These are phyloP conservation scores for Paramecium primaurelia DNA, from an alignment of 73 alveolate genomes.

Conservation along the genomic window DNA sequence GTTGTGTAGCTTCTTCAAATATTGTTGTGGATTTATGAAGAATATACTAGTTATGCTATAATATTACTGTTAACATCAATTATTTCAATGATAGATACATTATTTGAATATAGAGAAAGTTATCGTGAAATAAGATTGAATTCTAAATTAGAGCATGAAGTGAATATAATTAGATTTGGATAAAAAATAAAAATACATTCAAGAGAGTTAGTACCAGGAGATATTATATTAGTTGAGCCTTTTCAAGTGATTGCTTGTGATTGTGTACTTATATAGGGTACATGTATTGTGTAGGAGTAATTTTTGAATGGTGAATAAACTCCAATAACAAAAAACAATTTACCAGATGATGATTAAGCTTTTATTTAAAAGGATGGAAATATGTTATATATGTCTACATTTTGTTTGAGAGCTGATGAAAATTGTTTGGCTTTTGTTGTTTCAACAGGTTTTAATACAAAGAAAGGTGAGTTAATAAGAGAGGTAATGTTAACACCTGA, in stretches of 20 bases:
- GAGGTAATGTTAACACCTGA: constrained; percentile 22
- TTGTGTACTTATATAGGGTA: neutral
- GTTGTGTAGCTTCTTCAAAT: constrained; percentile 1
- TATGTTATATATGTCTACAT: neutral
- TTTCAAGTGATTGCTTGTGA: neutral
- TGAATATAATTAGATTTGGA: neutral
- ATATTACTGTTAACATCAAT: neutral
- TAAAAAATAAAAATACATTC: neutral
- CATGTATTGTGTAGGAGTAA: neutral
- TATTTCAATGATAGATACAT: neutral
- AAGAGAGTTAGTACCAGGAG: constrained; percentile 29
- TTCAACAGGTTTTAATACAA: constrained; percentile 17
- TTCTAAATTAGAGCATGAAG: constrained; percentile 9
- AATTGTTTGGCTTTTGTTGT: constrained; percentile 27
- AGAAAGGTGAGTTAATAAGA: constrained; percentile 28
- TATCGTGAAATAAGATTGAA: neutral
- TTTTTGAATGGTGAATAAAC: constrained; percentile 1
- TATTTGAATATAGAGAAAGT: neutral
- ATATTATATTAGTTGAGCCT: neutral
- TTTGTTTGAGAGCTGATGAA: constrained; percentile 32
- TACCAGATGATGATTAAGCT: neutral
- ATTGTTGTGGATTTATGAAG: constrained; percentile 38
- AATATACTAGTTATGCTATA: neutral
- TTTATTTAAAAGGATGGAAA: neutral
- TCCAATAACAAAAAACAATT: neutral